Conservation (phyloP, 1,139 yeast genomes). For the Taiozyma sp. region DNA sequence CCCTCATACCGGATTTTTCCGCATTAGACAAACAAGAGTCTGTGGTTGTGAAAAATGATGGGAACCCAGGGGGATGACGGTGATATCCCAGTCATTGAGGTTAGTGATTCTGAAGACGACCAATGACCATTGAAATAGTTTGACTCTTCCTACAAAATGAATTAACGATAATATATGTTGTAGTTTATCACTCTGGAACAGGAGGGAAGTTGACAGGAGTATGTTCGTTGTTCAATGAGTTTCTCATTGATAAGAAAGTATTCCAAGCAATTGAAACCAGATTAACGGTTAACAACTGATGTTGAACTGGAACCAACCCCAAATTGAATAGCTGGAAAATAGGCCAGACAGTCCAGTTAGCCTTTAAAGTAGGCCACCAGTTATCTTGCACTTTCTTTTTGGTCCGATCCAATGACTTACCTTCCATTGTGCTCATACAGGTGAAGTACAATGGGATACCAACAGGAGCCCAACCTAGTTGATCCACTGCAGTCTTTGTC, state of each 20-base stretch:
- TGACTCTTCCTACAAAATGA: background rate
- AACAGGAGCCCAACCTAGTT: slow-evolving; percentile 69
- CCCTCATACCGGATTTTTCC: background rate
- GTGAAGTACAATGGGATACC: slow-evolving; percentile 65
- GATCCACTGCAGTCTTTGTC: slow-evolving; percentile 63
- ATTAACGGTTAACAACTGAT: slow-evolving; percentile 65
- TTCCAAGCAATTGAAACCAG: slow-evolving; percentile 80
- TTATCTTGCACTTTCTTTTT: slow-evolving; percentile 37
- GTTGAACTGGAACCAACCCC: slow-evolving; percentile 61
- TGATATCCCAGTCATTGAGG: background rate
- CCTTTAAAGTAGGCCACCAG: slow-evolving; percentile 54
- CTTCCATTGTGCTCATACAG: slow-evolving; percentile 64
- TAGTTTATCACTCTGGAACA: slow-evolving; percentile 26
- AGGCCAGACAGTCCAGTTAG: slow-evolving; percentile 91
- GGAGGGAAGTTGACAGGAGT: slow-evolving; percentile 32
- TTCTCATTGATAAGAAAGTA: slow-evolving; percentile 59
- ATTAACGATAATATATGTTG: background rate
- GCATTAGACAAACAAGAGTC: background rate
- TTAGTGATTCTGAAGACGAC: background rate
- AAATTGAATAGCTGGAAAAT: slow-evolving; percentile 71
- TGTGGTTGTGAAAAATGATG: background rate
- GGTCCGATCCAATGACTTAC: slow-evolving; percentile 32
- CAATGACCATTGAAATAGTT: background rate
- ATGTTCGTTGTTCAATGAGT: slow-evolving; percentile 25
- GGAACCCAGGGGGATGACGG: background rate